Conservation (phyloP, 2,329 filamentous ascomycete species). For the Colletotrichum sp. region DNA sequence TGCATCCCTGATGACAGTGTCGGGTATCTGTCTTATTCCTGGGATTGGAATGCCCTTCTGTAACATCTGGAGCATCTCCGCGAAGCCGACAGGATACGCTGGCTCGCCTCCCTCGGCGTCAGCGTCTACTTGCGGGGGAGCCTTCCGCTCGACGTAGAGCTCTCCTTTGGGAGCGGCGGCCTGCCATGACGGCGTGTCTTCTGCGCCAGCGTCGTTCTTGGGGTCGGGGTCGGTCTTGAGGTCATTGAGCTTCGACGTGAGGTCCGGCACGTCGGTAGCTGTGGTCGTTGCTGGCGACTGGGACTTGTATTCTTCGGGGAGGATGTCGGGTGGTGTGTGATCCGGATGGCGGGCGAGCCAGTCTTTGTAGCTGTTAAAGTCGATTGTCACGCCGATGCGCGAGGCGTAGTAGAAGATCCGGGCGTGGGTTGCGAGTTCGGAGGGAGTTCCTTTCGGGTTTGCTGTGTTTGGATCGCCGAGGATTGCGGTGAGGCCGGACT, state of each 20-base stretch:
- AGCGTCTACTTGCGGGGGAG: slow-evolving; percentile 20
- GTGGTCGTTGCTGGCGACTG: background rate
- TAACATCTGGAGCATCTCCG: slow-evolving; percentile 84
- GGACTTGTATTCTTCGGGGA: slow-evolving; percentile 36
- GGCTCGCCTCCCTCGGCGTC: slow-evolving; percentile 49
- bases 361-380: slow-evolving; percentile 70
- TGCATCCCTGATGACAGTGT: slow-evolving; percentile 75
- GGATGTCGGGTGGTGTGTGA: slow-evolving; percentile 37
- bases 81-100: slow-evolving; percentile 81
- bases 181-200: slow-evolving; percentile 48
- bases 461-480: slow-evolving; percentile 55
- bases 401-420: slow-evolving; percentile 70
- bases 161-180: slow-evolving; percentile 52
- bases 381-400: slow-evolving; percentile 56
- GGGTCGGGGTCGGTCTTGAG: background rate
- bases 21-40: slow-evolving; percentile 85
- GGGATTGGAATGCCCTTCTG: slow-evolving; percentile 83
- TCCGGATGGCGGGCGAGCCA: slow-evolving; percentile 55
- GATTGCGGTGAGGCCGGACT: slow-evolving; percentile 68
- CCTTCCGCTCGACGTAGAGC: slow-evolving; percentile 47
- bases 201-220: background rate
- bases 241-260: slow-evolving; percentile 7
- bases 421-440: slow-evolving; percentile 67
- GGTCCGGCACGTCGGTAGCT: slow-evolving; percentile 2
- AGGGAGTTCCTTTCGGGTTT: slow-evolving; percentile 53